Percentiles rank a stretch among this genome's conserved stretches.
These are phyloP conservation scores for Perkinsus chesapeaki DNA, from an alignment of 169 alveolate species.

Conservation along the genomic window DNA sequence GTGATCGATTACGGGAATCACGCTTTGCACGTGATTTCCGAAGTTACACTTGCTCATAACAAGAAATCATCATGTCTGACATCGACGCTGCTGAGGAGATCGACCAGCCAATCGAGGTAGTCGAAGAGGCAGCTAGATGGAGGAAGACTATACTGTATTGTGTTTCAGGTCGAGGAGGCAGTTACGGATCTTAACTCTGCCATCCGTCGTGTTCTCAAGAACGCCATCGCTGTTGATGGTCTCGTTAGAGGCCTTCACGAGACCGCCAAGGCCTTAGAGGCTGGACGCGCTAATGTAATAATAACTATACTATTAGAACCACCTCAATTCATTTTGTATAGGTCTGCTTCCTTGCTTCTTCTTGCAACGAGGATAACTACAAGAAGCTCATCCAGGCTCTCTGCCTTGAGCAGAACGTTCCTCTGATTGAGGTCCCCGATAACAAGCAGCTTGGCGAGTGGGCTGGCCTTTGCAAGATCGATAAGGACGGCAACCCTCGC, in stretches of 20 bases:
- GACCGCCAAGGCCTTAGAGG: slow-evolving; percentile 85
- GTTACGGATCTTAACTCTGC: slow-evolving; percentile 31
- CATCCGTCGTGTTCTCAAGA: slow-evolving; percentile 56
- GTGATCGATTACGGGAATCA: neutral
- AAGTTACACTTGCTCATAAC: neutral
- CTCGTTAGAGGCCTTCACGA: slow-evolving; percentile 86
- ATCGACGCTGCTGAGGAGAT: slow-evolving; percentile 5
- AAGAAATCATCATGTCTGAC: neutral
- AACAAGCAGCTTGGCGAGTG: slow-evolving; percentile 90
- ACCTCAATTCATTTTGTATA: neutral
- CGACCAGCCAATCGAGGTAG: slow-evolving; percentile 2
- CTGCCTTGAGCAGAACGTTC: slow-evolving; percentile 79
- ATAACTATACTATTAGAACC: neutral
- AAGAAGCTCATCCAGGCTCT: slow-evolving; percentile 81
- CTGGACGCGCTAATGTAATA: slow-evolving; percentile 67
- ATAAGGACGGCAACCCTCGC: slow-evolving; percentile 84
- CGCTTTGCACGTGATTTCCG: neutral
- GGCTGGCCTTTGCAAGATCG: slow-evolving; percentile 93
- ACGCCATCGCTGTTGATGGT: slow-evolving; percentile 81
- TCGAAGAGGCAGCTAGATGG: neutral
- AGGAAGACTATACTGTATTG: neutral
- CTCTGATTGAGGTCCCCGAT: slow-evolving; percentile 82
- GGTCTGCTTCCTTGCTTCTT: slow-evolving; percentile 72
- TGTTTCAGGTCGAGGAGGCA: slow-evolving; percentile 21
- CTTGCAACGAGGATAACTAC: slow-evolving; percentile 88